Evolutionary conservation across 176 grass and related monocot genomes (phyloP).

Genomic region (Tillandsia leiboldiana): DNA sequence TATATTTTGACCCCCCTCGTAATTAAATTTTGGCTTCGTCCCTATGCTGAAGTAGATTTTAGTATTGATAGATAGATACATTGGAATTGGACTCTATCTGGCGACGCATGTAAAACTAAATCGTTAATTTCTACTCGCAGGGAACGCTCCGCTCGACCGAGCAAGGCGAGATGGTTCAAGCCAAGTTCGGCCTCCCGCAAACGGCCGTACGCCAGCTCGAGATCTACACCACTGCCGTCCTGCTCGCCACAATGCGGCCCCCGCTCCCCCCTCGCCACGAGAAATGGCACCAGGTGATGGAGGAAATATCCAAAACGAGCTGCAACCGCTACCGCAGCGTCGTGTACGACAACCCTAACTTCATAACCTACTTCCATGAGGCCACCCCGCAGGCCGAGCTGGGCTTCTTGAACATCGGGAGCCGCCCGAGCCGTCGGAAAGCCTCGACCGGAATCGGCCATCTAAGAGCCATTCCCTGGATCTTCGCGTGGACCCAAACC

Average conservation of each 20-base stretch:
- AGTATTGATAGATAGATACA: too few species aligned
- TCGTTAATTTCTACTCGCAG: constrained; percentile 12
- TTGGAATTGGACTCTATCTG: too few species aligned
- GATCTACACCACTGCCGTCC: constrained; percentile 88
- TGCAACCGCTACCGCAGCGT: constrained; percentile 65
- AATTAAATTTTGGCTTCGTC: too few species aligned
- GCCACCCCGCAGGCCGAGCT: constrained; percentile 84
- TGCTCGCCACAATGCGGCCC: constrained; percentile 56
- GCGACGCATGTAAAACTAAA: not conserved
- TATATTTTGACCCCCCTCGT: too few species aligned
- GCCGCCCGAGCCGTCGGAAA: constrained; percentile 52
- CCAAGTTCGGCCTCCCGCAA: constrained; percentile 80
- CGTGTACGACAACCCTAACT: constrained; percentile 73
- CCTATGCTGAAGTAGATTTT: too few species aligned
- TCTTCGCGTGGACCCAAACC: constrained; percentile 95
- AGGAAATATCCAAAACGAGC: constrained; percentile 72
- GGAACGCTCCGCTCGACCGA: constrained; percentile 77
- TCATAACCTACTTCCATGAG: constrained; percentile 89
- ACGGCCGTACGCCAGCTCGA: constrained; percentile 80
- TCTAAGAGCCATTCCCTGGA: constrained; percentile 82
- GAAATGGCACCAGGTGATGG: constrained; percentile 59
- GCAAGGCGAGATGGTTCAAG: constrained; percentile 98
- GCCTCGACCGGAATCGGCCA: constrained; percentile 42
- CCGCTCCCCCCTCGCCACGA: constrained; percentile 60
- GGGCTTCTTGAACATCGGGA: constrained; percentile 76